phyloP scores from a whole-genome alignment of 2,329 filamentous ascomycete species.

The Talaromyces verruculosus region DNA sequence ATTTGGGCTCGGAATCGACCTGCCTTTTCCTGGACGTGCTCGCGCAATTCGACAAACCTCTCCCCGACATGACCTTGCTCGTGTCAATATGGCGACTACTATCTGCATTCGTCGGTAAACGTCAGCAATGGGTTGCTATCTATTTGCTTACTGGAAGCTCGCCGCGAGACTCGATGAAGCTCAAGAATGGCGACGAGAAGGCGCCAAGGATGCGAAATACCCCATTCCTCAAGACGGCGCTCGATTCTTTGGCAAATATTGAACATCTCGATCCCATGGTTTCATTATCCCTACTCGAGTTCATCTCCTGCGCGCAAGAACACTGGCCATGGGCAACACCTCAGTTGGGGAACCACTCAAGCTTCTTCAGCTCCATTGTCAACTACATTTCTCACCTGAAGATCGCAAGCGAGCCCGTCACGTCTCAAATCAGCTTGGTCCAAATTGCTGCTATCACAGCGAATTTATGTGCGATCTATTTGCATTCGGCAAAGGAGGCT shows the following conservation, averaged over 20 bases:
- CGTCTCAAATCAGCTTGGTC: conserved; percentile 58
- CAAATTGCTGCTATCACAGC: conserved; percentile 78
- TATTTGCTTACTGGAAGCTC: conserved; percentile 87
- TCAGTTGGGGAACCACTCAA: conserved; percentile 69
- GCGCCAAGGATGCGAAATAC: conserved; percentile 53
- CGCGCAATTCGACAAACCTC: conserved; percentile 72
- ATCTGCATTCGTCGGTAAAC: conserved; percentile 78
- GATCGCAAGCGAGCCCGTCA: conserved; percentile 50
- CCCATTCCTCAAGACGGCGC: conserved; percentile 72
- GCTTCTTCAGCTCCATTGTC: conserved; percentile 71
- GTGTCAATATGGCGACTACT: conserved; percentile 80
- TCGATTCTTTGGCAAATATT: conserved; percentile 68
- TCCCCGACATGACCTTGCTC: conserved; percentile 64
- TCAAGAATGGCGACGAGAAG: conserved; percentile 45
- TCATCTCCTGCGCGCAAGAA: conserved; percentile 84
- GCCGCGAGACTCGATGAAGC: conserved; percentile 69
- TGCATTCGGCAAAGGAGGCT: conserved; percentile 80
- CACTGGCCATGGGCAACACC: conserved; percentile 95
- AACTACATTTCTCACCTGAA: conserved; percentile 65
- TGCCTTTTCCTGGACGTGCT: conserved; percentile 80
- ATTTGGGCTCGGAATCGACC: conserved; percentile 77
- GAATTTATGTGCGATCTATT: conserved; percentile 85
- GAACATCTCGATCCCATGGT: conserved; percentile 63
- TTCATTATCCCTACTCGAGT: conserved; percentile 75
- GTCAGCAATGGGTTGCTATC: conserved; percentile 94